These are phyloP conservation scores for Coprinellus micaceus DNA, from an alignment of 768 basidiomycete genomes.

Conservation along the genomic window DNA sequence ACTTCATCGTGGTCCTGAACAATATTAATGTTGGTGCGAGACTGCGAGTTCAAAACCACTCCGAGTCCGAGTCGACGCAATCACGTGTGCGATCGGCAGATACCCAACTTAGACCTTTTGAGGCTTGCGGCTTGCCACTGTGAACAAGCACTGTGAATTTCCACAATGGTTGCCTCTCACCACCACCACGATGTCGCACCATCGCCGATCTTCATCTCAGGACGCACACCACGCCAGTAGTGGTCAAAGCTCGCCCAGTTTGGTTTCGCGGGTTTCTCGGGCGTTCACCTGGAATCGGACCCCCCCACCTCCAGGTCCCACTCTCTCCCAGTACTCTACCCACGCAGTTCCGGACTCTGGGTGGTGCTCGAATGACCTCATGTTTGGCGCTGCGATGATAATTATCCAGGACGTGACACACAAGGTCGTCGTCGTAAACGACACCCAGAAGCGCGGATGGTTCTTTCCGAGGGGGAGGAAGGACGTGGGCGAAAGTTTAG, in stretches of 20 bases:
- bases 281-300: neutral
- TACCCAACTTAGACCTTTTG: too few species aligned
- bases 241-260: neutral
- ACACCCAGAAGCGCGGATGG: slow-evolving; percentile 37
- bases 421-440: slow-evolving; percentile 50
- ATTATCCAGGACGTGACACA: slow-evolving; percentile 56
- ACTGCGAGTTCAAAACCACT: too few species aligned
- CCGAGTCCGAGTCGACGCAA: too few species aligned
- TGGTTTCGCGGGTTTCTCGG: neutral
- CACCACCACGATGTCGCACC: neutral
- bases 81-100: too few species aligned
- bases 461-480: slow-evolving; percentile 66
- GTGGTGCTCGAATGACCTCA: slow-evolving; percentile 50
- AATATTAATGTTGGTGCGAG: too few species aligned
- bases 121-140: too few species aligned
- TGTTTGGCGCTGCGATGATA: slow-evolving; percentile 61
- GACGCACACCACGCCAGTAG: neutral
- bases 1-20: too few species aligned
- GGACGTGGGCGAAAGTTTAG: slow-evolving; percentile 61
- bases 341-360: slow-evolving; percentile 38
- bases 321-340: slow-evolving; percentile 38
- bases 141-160: too few species aligned
- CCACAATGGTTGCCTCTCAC: too few species aligned
- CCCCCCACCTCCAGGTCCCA: slow-evolving; percentile 1
- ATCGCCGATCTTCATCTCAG: neutral